Evolutionary conservation across 1,284 basidiomycete genomes (phyloP), one percentile per base, ranked within the genome.

Genomic region (Cystobasidium pallidum): DNA sequence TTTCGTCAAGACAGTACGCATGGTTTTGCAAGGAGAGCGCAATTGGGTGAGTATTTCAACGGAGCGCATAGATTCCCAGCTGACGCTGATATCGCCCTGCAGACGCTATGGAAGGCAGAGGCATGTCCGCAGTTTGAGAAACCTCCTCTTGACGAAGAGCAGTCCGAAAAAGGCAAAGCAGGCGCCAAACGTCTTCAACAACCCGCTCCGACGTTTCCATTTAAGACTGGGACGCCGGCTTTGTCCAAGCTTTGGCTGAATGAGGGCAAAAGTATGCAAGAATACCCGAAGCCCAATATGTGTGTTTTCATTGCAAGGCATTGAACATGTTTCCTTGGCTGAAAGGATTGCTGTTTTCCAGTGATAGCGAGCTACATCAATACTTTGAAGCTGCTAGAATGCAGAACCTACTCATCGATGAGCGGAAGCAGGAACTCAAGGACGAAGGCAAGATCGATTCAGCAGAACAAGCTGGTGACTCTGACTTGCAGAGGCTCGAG

Each of bases 21-120:
- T 85, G 7, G 88, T 92, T 24, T 82, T 92, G 7, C 88, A 90
- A 75, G 84, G 91, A 55, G 91, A 93, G 80, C 87, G 87, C 80
- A 91, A 91, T 77, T 93, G 91, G 91, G 86, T 92, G 32, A 57
- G 79, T 63, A 1, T 43, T n/a, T 43, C 2, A 34, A 39, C 2
- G 3, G 15, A 34, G 24, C 13, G 51, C 57, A 45, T 15, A n/a
- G 19, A n/a, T 28, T 28, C 6, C 34, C 34, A 55, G 15, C 52
- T 54, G 32, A 65, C 13, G 3, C 26, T 21, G 7, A 11, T 21
- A 10, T 7, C 19, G 10, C 13, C n/a, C 21, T 11, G 0, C 66
- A 78, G 77, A 76, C 71, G n/a, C 55, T 74, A 32, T 78, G 78
- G 78, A 78, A 78, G 52, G 73, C 77, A 2, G 66, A 72, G 24